A percentile compares a stretch with the other conserved stretches of the same genome.
Evolutionary conservation across 2,329 filamentous ascomycete genomes (phyloP).

Genomic region (Fusarium subglutinans): DNA sequence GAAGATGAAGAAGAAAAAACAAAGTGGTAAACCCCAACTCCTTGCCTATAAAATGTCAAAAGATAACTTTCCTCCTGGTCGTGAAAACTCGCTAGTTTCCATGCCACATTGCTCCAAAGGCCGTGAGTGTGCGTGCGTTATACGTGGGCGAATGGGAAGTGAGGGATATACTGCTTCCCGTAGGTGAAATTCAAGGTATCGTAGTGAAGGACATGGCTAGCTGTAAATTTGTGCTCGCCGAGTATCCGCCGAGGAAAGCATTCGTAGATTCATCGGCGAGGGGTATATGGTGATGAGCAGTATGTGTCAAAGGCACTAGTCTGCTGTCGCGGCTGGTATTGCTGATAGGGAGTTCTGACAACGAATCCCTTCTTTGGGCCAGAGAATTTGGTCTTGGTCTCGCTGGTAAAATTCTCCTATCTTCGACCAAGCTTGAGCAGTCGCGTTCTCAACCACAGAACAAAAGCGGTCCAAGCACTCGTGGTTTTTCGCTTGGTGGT

Average conservation of each 20-base stretch:
- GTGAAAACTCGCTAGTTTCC: constrained; percentile 9
- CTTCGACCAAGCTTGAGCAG: constrained; percentile 53
- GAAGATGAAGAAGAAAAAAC: neutral
- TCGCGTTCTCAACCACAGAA: constrained; percentile 70
- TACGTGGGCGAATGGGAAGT: constrained; percentile 24
- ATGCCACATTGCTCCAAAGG: constrained; percentile 33
- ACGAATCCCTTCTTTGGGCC: constrained; percentile 17
- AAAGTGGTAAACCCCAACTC: constrained; percentile 33
- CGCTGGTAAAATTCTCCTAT: constrained; percentile 44
- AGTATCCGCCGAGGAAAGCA: constrained; percentile 1
- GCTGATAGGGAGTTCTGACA: constrained; percentile 15
- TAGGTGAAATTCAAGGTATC: constrained; percentile 20
- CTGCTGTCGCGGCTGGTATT: constrained; percentile 14
- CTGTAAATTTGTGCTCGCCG: constrained; percentile 5
- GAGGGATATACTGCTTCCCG: constrained; percentile 16
- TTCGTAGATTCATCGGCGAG: constrained; percentile 11
- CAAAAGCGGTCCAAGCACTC: constrained; percentile 69
- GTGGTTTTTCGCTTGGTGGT: constrained; percentile 69
- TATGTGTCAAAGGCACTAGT: constrained; percentile 4
- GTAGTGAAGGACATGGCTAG: neutral
- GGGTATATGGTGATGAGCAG: constrained; percentile 26
- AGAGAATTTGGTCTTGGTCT: constrained; percentile 24
- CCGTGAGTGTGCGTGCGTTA: constrained; percentile 27
- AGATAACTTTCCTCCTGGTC: constrained; percentile 24
- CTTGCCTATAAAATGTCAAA: constrained; percentile 34